These are phyloP conservation scores for Microdochium paspali DNA, from an alignment of 2,329 filamentous ascomycete species.

Conservation along the genomic window DNA sequence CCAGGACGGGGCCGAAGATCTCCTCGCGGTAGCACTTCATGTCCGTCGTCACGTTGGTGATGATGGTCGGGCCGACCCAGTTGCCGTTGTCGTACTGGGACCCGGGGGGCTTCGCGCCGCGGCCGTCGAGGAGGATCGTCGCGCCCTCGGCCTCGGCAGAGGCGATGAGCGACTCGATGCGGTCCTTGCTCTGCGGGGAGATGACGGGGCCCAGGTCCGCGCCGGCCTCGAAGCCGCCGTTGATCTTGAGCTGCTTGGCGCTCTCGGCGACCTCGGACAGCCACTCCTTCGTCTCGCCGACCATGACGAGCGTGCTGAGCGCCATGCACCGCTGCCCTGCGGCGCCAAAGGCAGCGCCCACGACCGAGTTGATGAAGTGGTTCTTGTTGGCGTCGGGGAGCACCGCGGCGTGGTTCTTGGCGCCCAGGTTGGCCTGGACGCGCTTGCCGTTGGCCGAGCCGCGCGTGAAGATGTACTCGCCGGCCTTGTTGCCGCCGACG, in stretches of 20 bases:
- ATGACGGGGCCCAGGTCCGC: slow-evolving; percentile 79
- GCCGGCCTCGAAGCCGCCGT: slow-evolving; percentile 73
- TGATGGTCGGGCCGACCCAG: slow-evolving; percentile 77
- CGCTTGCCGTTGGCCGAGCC: slow-evolving; percentile 80
- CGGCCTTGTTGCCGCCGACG: slow-evolving; percentile 79
- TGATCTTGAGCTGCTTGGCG: slow-evolving; percentile 62
- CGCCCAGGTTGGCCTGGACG: slow-evolving; percentile 78
- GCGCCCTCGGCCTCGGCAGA: slow-evolving; percentile 74
- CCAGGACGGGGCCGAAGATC: slow-evolving; percentile 77
- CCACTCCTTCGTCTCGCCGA: slow-evolving; percentile 80
- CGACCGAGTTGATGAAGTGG: slow-evolving; percentile 75
- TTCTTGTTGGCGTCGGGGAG: slow-evolving; percentile 87
- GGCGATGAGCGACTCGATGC: slow-evolving; percentile 67
- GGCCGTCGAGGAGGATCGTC: slow-evolving; percentile 72
- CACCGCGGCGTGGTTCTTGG: slow-evolving; percentile 81
- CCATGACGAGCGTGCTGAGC: slow-evolving; percentile 71
- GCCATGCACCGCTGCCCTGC: slow-evolving; percentile 85
- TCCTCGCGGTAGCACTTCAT: slow-evolving; percentile 83
- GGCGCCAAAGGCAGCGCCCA: slow-evolving; percentile 76
- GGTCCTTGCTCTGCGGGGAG: slow-evolving; percentile 66
- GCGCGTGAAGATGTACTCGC: slow-evolving; percentile 75
- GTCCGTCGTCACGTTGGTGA: slow-evolving; percentile 67
- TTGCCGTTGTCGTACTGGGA: slow-evolving; percentile 77
- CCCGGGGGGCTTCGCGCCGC: slow-evolving; percentile 53
- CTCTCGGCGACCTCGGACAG: slow-evolving; percentile 67